Evolutionary conservation across 2,329 filamentous ascomycete genomes (phyloP), one percentile per base, ranked within the genome.

Genomic region (Orbilia blumenaviensis): DNA sequence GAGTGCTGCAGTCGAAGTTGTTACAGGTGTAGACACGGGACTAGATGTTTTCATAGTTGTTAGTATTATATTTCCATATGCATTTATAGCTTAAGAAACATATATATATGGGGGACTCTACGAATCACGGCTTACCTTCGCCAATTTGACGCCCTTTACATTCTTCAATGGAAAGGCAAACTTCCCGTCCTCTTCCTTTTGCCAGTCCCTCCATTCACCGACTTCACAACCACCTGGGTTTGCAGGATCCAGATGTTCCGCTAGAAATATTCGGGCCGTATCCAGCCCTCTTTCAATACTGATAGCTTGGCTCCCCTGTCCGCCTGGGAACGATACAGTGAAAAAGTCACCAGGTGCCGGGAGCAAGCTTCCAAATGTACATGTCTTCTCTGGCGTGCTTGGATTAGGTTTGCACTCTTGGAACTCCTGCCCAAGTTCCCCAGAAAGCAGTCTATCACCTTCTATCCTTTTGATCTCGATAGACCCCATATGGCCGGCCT

Each of bases 201-300:
- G 36, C 42, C 38, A 63, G 9, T 66, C 42, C 10, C 8, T 58
- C 38, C 34, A 58, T 14, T 66, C 63, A 27, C 61, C 27, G 23
- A 64, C 42, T 21, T 32, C 29, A 10, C 44, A 36, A 14, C 32
- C 32, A 50, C 12, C 21, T 18, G 25, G 60, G 7, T 56, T 14
- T 12, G 16, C n/a, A 50, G 60, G 60, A 10, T 63, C 42, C 38
- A 41, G 38, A 29, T 32, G 29, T 25, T 34, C 16, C 18, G 25
- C 44, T 16, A 50, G 3, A 23, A 23, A 25, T 10, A 56, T 9
- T 2, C 8, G 32, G 10, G n/a, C 52, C 1, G 52, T 36, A 14
- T 18, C 52, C 23, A 18, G 29, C 5, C 60, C 27, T 4, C 29
- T 34, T 2, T 48, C 27, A 32, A 63, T 46, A 25, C 16, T 63